Base-by-base conservation (phyloP, 116 monocot species). In the Iris pallida region DNA sequence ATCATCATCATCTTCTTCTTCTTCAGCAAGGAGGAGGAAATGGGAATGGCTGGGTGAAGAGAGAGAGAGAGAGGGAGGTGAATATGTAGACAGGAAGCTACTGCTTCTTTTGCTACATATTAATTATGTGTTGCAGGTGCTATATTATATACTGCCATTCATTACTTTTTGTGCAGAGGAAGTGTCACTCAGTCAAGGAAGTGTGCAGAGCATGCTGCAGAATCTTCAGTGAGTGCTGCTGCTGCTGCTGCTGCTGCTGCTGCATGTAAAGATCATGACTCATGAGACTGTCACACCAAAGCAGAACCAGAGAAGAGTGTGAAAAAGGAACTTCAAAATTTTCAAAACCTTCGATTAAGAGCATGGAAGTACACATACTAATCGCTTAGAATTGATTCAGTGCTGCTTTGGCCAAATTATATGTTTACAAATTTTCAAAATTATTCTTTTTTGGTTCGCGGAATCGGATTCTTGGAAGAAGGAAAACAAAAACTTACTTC, bases 111-210 rank as follows among this genome's bases (percentile, higher is more conserved):
- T 51, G 49, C n/a, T n/a, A 51, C 7, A 14, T 15, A 61, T 61
- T 43, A 43, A 61, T 20, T 58, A 58, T 5, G 17, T 44, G 0
- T 4, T n/a, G 0, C 16, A 43, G 42, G 16, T 62, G 49, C 8
- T 42, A n/a, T 30, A 30, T 40, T 56, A 16, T 47, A 9, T 61
- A 66, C 41, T 66, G 44, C 48, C n/a, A n/a, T n/a, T n/a, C 20
- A 53, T 57, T 58, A 30, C 16, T 41, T 6, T 6, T 15, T 59
- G 54, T 20, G 44, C 76, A 65, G 56, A 80, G 74, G 77, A 80
- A 66, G 74, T 64, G 86, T 82, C 82, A 73, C 70, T 83, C 79
- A 83, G 79, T 79, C 71, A 75, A 78, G 79, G 47, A 30, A 61
- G 30, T 30, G 78, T 62, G 73, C 71, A 69, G 77, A 53, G 64